phyloP scores from a whole-genome alignment of 2,329 filamentous ascomycete species.

The Diplodia corticola region DNA sequence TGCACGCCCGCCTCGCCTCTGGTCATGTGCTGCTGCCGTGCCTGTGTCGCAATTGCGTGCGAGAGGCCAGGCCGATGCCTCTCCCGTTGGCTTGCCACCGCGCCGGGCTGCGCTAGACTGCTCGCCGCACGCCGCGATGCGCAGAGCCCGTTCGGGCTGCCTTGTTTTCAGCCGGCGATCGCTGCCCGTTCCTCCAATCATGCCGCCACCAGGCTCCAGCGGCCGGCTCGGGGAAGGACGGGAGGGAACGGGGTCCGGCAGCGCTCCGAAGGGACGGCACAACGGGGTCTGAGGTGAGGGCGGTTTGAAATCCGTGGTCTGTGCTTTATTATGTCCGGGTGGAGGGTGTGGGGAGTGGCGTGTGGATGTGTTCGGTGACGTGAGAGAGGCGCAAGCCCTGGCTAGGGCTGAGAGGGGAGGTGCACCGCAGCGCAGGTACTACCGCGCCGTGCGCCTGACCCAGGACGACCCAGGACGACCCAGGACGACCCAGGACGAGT shows the following conservation, averaged over 20 bases:
- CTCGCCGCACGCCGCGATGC: no score
- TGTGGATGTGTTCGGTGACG: neutral
- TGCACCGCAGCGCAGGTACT: neutral
- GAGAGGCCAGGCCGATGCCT: neutral
- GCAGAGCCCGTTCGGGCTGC: neutral
- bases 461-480: no score
- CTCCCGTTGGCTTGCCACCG: neutral
- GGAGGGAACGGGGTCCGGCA: neutral
- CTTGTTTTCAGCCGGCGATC: neutral
- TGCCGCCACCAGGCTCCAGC: no score
- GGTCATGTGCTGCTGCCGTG: neutral
- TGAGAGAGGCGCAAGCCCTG: neutral
- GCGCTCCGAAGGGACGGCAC: no score
- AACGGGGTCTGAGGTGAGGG: neutral
- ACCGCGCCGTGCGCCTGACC: neutral
- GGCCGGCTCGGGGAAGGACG: neutral
- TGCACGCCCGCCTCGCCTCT: no score
- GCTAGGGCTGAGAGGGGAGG: neutral
- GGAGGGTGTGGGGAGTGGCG: neutral
- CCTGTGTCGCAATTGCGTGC: neutral
- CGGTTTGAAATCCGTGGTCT: neutral
- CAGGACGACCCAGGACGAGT: no score
- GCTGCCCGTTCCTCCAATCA: neutral
- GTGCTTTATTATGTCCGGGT: no score
- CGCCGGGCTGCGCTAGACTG: neutral